Percentiles rank a stretch among this genome's conserved stretches.
Conservation (phyloP, 495 filamentous ascomycete species). For the Neurospora sp. region DNA sequence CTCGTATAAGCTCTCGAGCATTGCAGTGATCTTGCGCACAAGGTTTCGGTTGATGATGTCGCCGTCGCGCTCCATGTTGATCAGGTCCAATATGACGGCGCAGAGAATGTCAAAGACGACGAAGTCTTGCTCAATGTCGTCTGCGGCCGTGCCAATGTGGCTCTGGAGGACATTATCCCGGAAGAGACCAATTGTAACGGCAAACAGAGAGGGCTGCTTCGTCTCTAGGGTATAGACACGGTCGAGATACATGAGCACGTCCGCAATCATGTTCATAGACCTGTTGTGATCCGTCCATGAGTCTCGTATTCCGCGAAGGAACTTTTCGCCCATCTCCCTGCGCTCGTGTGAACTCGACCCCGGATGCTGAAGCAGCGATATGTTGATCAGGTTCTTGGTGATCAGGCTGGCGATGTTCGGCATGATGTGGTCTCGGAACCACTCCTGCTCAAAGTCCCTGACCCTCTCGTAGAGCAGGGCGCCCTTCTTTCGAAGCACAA, state of each 20-base stretch:
- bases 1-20: constrained; percentile 87
- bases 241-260: constrained; percentile 98
- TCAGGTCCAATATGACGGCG: constrained; percentile 77
- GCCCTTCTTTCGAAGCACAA: constrained; percentile 85
- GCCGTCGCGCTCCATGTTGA: constrained; percentile 83
- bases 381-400: constrained; percentile 45
- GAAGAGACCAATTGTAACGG: constrained; percentile 75
- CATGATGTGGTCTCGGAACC: constrained; percentile 62
- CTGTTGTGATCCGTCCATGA: constrained; percentile 84
- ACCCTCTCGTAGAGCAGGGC: constrained; percentile 72
- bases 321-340: constrained; percentile 69
- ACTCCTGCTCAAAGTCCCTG: constrained; percentile 65
- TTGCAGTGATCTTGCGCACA: constrained; percentile 73
- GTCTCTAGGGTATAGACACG: constrained; percentile 66
- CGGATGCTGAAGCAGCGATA: constrained; percentile 33
- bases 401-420: constrained; percentile 52
- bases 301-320: constrained; percentile 62
- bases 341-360: constrained; percentile 62
- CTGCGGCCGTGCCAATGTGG: constrained; percentile 26
- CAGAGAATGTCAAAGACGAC: constrained; percentile 61
- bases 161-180: constrained; percentile 66
- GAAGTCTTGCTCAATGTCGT: constrained; percentile 22
- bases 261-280: constrained; percentile 94
- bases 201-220: constrained; percentile 68
- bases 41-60: constrained; percentile 79